phyloP scores from a whole-genome alignment of 202 grass and related monocot species.

The Panicum virgatum region DNA sequence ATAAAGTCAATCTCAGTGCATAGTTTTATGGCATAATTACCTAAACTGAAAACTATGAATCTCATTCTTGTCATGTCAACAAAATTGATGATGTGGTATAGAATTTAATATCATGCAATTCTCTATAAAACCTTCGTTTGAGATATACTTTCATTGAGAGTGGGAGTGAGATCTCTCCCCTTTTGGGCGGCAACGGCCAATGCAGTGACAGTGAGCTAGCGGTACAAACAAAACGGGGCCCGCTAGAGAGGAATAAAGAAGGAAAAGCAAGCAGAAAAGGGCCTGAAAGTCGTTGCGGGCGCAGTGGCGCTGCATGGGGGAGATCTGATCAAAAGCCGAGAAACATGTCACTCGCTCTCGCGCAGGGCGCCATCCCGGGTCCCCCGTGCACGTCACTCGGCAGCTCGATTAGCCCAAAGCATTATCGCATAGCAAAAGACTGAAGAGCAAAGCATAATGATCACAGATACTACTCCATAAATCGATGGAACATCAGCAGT shows the following conservation, averaged over 20 bases:
- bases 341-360: background rate
- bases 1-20: no score
- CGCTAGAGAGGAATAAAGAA: background rate
- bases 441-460: no score
- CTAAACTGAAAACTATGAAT: no score
- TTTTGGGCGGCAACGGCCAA: background rate
- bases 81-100: no score
- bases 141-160: no score
- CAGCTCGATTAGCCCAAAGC: background rate
- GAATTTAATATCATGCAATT: no score
- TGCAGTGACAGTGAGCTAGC: background rate
- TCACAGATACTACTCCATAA: no score
- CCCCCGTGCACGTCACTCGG: background rate
- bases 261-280: background rate
- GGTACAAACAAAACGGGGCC: background rate
- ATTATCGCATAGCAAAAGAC: no score
- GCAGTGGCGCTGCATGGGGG: background rate
- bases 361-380: background rate
- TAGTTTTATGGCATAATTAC: no score
- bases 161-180: background rate
- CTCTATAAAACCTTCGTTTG: no score
- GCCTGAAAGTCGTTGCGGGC: constrained; percentile 9
- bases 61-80: no score
- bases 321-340: constrained; percentile 22
- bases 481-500: no score